A percentile compares a stretch with the other conserved stretches of the same genome.
These are phyloP conservation scores for Ogataea minuta DNA, from an alignment of 805 yeast genomes.

Conservation along the genomic window DNA sequence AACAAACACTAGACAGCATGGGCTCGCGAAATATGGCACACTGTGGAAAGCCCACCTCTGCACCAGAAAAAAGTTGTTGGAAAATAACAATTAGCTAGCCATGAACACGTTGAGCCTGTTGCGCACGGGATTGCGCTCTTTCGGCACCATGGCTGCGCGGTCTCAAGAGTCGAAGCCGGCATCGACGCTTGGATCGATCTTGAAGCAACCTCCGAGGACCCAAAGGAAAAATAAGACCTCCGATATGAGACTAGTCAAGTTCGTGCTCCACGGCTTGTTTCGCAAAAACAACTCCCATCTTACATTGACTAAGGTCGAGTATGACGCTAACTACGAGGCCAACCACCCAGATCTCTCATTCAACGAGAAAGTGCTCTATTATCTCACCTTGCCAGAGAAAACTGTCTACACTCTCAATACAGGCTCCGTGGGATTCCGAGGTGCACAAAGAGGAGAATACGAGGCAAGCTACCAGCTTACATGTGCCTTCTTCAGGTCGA, in stretches of 20 bases:
- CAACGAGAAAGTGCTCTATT: conserved; percentile 73
- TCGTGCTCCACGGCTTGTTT: conserved; percentile 74
- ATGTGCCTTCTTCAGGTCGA: conserved; percentile 65
- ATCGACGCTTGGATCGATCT: conserved; percentile 30
- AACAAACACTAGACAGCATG: conserved; percentile 7
- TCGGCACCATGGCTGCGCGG: neutral
- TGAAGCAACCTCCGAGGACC: conserved; percentile 12
- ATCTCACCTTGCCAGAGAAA: conserved; percentile 76
- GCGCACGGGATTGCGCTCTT: neutral
- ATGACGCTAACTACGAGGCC: conserved; percentile 56
- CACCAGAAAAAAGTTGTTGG: conserved; percentile 3
- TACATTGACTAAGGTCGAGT: conserved; percentile 69
- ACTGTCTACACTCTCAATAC: conserved; percentile 67
- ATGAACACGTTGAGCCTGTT: neutral
- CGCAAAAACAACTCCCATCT: conserved; percentile 80
- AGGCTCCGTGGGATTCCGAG: conserved; percentile 86
- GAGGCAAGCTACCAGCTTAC: conserved; percentile 91
- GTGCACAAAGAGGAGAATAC: conserved; percentile 85
- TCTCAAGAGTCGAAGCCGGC: conserved; percentile 5
- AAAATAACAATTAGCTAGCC: no score
- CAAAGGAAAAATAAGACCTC: conserved; percentile 11
- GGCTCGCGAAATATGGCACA: conserved; percentile 7
- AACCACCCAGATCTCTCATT: conserved; percentile 56
- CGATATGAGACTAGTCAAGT: conserved; percentile 45
- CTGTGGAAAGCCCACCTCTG: conserved; percentile 4